phyloP scores from a whole-genome alignment of 768 basidiomycete genomes.

The Trametopsis cervina region DNA sequence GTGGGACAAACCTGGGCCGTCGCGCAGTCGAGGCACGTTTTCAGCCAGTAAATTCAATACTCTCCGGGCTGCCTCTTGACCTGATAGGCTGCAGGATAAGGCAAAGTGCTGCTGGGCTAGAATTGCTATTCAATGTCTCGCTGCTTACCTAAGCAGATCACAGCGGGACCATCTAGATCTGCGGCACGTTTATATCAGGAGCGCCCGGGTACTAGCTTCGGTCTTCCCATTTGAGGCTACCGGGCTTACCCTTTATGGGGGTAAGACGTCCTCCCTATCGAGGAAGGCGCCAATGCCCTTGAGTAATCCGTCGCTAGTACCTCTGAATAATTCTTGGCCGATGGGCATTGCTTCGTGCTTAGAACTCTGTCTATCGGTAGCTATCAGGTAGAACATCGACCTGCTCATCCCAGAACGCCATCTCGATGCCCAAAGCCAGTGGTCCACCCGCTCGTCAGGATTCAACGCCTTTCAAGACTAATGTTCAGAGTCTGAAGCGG shows the following conservation, averaged over 20 bases:
- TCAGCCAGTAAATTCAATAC: too few relatives aligned
- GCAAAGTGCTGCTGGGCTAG: too few relatives aligned
- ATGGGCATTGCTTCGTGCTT: not conserved
- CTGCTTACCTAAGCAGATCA: too few relatives aligned
- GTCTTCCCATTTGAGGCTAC: not conserved
- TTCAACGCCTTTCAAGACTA: constrained; percentile 6
- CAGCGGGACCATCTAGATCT: too few relatives aligned
- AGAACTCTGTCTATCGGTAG: not conserved
- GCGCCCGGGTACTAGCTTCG: not conserved
- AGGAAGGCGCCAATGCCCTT: not conserved
- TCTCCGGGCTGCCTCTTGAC: too few relatives aligned
- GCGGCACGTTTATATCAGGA: not conserved
- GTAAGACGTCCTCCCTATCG: too few relatives aligned
- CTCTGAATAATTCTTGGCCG: not conserved
- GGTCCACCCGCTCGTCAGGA: not conserved
- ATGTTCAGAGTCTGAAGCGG: constrained; percentile 17
- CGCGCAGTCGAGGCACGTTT: too few relatives aligned
- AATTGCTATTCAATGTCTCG: too few relatives aligned
- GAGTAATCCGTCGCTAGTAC: not conserved
- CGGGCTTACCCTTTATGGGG: not conserved
- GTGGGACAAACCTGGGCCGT: too few relatives aligned
- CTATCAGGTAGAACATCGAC: too few relatives aligned
- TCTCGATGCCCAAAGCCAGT: constrained; percentile 8
- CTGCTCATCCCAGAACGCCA: too few relatives aligned
- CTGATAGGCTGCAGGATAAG: too few relatives aligned